phyloP scores from a whole-genome alignment of 2,329 filamentous ascomycete species.

The Pseudonectria foliicola region DNA sequence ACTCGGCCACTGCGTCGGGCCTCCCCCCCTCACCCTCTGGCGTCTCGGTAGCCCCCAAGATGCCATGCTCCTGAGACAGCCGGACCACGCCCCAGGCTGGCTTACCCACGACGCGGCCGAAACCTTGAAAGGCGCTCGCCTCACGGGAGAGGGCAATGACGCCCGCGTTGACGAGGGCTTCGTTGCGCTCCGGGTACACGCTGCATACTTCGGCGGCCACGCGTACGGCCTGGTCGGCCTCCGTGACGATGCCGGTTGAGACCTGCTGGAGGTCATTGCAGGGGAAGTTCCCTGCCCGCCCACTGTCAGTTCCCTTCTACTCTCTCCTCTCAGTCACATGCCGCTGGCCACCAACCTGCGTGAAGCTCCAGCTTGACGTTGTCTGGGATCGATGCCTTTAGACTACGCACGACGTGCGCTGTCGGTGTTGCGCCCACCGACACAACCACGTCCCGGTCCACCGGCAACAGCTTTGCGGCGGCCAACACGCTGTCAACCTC shows the following conservation, averaged over 20 bases:
- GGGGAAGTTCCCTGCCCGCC: conserved; percentile 29
- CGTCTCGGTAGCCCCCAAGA: conserved; percentile 16
- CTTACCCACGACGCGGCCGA: conserved; percentile 22
- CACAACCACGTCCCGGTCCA: conserved; percentile 20
- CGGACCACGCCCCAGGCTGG: conserved; percentile 26
- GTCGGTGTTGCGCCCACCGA: conserved; percentile 31
- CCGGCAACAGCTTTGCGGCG: conserved; percentile 23
- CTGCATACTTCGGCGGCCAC: conserved; percentile 30
- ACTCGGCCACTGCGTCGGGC: conserved; percentile 18
- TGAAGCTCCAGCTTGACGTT: conserved; percentile 30
- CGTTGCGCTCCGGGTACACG: conserved; percentile 31
- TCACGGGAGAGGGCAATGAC: conserved; percentile 29
- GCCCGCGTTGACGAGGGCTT: conserved; percentile 31
- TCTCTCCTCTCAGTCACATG: too few relatives aligned
- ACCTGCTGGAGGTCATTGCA: conserved; percentile 33
- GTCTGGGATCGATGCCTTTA: conserved; percentile 21
- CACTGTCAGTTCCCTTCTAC: too few relatives aligned
- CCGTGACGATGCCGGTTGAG: conserved; percentile 25
- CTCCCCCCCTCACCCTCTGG: conserved; percentile 14
- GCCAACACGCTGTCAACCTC: conserved; percentile 25
- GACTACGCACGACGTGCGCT: conserved; percentile 27
- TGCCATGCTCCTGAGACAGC: conserved; percentile 32
- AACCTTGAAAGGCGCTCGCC: conserved; percentile 23
- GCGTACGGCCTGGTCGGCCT: conserved; percentile 24
- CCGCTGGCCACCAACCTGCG: conserved; percentile 21